Evolutionary conservation across 345 rosid species (phyloP).

Genomic region (Brassica incana): DNA sequence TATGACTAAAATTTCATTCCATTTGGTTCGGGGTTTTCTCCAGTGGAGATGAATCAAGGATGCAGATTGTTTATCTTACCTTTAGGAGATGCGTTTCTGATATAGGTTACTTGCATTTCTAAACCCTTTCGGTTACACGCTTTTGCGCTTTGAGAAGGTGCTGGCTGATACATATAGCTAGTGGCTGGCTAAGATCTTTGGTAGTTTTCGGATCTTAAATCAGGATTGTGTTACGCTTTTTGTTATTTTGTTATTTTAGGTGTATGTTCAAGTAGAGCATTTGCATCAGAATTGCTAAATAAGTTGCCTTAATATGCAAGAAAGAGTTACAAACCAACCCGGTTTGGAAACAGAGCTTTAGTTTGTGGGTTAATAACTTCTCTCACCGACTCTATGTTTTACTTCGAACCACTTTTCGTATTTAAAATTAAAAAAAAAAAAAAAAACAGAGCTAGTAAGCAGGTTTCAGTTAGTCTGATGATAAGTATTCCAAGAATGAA

Average conservation of each 20-base stretch:
- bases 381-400: too few relatives aligned
- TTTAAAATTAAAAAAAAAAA: too few relatives aligned
- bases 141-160: too few relatives aligned
- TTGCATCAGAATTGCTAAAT: background rate
- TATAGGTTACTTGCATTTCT: background rate
- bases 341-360: background rate
- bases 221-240: background rate
- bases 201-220: slow-evolving; percentile 27
- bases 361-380: too few relatives aligned
- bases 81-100: background rate
- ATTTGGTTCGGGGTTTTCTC: background rate
- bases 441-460: background rate
- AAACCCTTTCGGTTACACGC: too few relatives aligned
- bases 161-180: background rate
- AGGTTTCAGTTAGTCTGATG: background rate
- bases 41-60: background rate
- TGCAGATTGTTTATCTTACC: background rate
- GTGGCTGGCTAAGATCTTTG: slow-evolving; percentile 25
- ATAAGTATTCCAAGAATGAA: background rate
- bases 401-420: too few relatives aligned
- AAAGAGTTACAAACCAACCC: background rate
- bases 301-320: background rate
- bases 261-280: background rate
- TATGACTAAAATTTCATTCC: background rate
- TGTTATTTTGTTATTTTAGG: too few relatives aligned